Base-by-base conservation (phyloP, 768 basidiomycete genomes). In the Tylopilus felleus region DNA sequence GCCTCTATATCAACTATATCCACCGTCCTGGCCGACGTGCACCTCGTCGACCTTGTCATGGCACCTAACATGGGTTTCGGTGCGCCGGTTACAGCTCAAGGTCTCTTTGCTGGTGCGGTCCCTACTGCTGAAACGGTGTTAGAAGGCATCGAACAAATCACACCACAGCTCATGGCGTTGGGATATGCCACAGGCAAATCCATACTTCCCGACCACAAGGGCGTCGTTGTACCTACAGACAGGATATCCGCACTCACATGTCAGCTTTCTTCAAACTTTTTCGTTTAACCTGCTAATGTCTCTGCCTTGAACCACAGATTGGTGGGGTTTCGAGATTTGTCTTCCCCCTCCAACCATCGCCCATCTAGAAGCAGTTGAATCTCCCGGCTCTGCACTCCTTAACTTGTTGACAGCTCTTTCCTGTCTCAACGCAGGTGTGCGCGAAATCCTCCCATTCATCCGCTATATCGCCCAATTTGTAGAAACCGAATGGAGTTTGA, bases 241-340 rank as follows among this genome's bases (percentile, higher is more conserved):
- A 77, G 90, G 45, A 80, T 93, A 67, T 90, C 87, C 12, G 78
- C 87, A 22, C 71, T 93, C 25, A 90, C 90, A 14, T 93, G 90
- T 91, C 66, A 66, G 86, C 71, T 8, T 29, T n/a, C 43, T 40
- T 43, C 39, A 36, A 50, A 51, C 1, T 21, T 41, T 23, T 25
- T 8, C 33, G 3, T 28, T 56, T 7, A 29, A 42, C 29, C 0
- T 41, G 21, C 56, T 61, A 52, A 67, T 49, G 2, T 19, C 33
- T 36, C 45, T 51, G 14, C 40, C 41, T 53, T 28, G 0, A 29
- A 51, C 25, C 16, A 19, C 57, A 93, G 90, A 93, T 69, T 93
- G 92, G 92, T 95, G 92, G 92, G 92, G 92, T 14, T 74, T 90
- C 13, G 92, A 95, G 65, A 51, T 93, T 0, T 77, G 83, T 33